These are phyloP conservation scores for Gigaspora rosea DNA, from an alignment of 192 early-diverging fungal species.

Conservation along the genomic window DNA sequence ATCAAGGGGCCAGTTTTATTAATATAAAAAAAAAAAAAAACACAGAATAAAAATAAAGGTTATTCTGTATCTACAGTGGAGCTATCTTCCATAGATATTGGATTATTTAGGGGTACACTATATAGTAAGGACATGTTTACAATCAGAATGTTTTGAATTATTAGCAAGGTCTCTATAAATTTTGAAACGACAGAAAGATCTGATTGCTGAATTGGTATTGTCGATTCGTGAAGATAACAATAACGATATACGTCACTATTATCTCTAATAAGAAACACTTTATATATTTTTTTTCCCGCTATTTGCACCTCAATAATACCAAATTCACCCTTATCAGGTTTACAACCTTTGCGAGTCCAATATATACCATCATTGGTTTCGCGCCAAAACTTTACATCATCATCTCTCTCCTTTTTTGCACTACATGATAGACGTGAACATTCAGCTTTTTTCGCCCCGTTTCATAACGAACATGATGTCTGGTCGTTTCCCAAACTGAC, in stretches of 20 bases:
- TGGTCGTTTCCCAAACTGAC: background rate
- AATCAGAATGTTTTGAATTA: background rate
- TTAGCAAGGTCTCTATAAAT: background rate
- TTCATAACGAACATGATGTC: constrained; percentile 25
- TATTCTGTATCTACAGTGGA: background rate
- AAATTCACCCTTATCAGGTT: constrained; percentile 3
- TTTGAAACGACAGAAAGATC: background rate
- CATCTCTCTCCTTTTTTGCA: constrained; percentile 10
- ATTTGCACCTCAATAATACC: constrained; percentile 9
- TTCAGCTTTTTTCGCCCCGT: constrained; percentile 2
- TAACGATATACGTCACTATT: background rate
- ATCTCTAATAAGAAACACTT: constrained; percentile 7
- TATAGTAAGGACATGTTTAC: background rate
- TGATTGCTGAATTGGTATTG: background rate
- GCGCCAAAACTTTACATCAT: constrained; percentile 6
- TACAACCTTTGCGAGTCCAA: constrained; percentile 16
- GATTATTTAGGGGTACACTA: background rate
- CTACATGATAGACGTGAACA: constrained; percentile 10
- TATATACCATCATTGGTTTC: constrained; percentile 6
- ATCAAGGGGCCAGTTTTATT: too few species aligned
- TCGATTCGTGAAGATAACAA: background rate
- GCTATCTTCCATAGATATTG: background rate
- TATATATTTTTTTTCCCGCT: background rate
- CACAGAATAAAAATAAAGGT: too few species aligned
- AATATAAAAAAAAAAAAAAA: too few species aligned